These are phyloP conservation scores for Tylopilus plumbeoviolaceoides DNA, from an alignment of 768 basidiomycete genomes.

Conservation along the genomic window DNA sequence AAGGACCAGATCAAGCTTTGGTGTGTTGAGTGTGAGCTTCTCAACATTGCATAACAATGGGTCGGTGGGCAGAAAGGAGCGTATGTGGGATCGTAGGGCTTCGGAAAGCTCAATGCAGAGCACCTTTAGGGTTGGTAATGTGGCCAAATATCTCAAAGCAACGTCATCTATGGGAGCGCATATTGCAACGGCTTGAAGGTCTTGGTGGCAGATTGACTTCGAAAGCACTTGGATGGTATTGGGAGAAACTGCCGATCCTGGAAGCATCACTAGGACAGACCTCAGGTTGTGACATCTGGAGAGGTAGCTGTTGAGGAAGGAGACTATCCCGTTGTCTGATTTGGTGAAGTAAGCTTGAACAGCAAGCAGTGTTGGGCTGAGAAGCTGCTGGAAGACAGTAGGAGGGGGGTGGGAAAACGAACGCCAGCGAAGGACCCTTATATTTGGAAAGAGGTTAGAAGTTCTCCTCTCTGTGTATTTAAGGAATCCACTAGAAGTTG, in stretches of 20 bases:
- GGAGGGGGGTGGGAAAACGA: background rate
- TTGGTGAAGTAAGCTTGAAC: background rate
- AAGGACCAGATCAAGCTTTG: conserved; percentile 4
- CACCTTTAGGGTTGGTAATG: conserved; percentile 5
- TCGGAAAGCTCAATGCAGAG: background rate
- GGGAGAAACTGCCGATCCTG: too few relatives aligned
- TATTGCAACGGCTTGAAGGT: background rate
- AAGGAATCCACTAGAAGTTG: conserved; percentile 5
- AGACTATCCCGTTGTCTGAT: background rate
- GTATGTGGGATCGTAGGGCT: background rate
- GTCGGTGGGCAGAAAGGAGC: background rate
- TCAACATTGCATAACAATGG: background rate
- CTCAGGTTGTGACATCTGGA: background rate
- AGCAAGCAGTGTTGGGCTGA: conserved; percentile 6
- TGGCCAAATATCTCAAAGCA: conserved; percentile 6
- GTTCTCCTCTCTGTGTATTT: conserved; percentile 1
- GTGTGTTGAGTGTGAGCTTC: background rate
- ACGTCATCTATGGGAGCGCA: background rate
- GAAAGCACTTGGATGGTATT: conserved; percentile 4
- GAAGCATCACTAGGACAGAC: too few relatives aligned
- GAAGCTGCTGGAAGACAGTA: conserved; percentile 7
- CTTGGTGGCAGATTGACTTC: conserved; percentile 1
- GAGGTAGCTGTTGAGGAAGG: conserved; percentile 12
- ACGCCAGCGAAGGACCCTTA: conserved; percentile 2
- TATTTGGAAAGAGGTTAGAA: conserved; percentile 7